phyloP scores from a whole-genome alignment of 176 grass and related monocot species.

The Hsuehochloa calcarea region DNA sequence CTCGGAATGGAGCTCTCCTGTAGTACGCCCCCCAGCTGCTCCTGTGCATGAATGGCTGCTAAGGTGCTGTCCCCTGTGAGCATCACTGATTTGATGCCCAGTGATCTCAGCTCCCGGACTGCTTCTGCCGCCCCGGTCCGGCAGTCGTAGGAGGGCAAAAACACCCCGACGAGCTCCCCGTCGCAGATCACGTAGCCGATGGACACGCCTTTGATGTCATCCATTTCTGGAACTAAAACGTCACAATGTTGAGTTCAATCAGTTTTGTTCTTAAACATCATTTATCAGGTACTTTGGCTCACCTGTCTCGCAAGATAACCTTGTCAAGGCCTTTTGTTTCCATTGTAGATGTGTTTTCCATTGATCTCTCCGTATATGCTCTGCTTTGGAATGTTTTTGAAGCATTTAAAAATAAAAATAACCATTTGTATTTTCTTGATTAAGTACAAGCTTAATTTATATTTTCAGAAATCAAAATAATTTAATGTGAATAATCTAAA shows the following conservation, averaged over 20 bases:
- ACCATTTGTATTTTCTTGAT: too few species aligned
- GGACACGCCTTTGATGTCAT: constrained; percentile 31
- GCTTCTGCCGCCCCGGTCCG: constrained; percentile 46
- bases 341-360: constrained; percentile 53
- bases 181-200: constrained; percentile 59
- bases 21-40: constrained; percentile 38
- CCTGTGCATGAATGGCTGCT: constrained; percentile 47
- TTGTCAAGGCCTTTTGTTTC: constrained; percentile 51
- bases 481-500: too few species aligned
- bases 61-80: constrained; percentile 67
- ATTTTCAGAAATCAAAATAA: too few species aligned
- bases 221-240: constrained; percentile 8
- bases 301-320: constrained; percentile 43
- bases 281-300: neutral
- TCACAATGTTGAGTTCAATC: neutral
- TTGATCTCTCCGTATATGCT: constrained; percentile 56
- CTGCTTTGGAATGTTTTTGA: neutral
- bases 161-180: constrained; percentile 18
- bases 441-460: too few species aligned
- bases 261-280: neutral
- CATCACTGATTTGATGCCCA: constrained; percentile 64
- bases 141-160: constrained; percentile 54
- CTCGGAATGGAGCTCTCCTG: constrained; percentile 58
- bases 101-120: constrained; percentile 48
- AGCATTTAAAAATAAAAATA: too few species aligned